Evolutionary conservation across 2,329 filamentous ascomycete species (phyloP).

Genomic region (Phialophora macrospora): DNA sequence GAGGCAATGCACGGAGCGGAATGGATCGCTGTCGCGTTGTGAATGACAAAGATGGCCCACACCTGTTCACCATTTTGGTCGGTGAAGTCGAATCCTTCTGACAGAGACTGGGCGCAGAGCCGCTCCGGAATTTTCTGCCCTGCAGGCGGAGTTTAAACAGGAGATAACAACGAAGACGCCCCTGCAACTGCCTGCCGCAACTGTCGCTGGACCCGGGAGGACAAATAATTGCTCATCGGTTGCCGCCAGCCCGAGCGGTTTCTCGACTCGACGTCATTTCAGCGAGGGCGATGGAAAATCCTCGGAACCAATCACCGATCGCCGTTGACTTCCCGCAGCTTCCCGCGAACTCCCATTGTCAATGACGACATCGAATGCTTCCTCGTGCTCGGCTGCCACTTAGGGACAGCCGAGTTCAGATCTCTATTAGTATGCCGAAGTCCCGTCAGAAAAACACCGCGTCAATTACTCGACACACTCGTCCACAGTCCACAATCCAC

Average conservation of each 20-base stretch:
- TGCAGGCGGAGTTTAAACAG: background rate
- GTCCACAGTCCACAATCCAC: no score
- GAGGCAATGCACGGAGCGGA: conserved; percentile 9
- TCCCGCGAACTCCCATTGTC: background rate
- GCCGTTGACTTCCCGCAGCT: background rate
- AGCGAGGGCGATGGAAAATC: background rate
- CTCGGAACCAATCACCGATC: background rate
- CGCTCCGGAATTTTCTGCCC: no score
- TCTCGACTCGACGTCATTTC: background rate
- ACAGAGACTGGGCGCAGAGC: background rate
- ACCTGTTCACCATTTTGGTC: background rate
- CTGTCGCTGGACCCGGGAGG: background rate
- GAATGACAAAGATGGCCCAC: conserved; percentile 1
- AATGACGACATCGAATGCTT: conserved; percentile 5
- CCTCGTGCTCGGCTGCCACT: background rate
- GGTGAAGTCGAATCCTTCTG: background rate
- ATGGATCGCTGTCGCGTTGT: conserved; percentile 3
- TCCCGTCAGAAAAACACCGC: background rate
- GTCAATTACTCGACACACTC: background rate
- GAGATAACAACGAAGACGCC: background rate
- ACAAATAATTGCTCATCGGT: background rate
- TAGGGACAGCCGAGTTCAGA: background rate
- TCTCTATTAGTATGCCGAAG: background rate
- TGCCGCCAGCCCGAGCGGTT: background rate
- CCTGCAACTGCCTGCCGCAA: background rate